Percentiles rank a stretch among this genome's conserved stretches.
phyloP scores from a whole-genome alignment of 1,284 basidiomycete species.

The Moniliella sp. region DNA sequence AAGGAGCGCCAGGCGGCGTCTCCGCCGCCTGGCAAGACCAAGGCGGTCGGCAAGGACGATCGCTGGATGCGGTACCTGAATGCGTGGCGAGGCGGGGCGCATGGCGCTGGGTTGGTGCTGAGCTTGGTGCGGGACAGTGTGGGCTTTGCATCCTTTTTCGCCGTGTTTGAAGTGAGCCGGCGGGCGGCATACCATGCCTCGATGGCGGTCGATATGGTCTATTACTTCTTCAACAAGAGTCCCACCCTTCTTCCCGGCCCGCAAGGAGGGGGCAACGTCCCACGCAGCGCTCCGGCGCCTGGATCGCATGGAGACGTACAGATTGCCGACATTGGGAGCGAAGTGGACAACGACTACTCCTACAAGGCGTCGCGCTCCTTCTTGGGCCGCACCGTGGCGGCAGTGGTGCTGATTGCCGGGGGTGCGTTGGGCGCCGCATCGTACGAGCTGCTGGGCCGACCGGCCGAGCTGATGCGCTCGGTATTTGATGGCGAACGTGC shows the following conservation, averaged over 20 bases:
- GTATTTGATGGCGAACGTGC: constrained; percentile 28
- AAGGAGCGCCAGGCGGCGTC: no score
- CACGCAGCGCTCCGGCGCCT: background rate
- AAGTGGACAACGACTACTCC: no score
- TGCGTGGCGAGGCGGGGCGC: constrained; percentile 18
- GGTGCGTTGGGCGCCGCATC: constrained; percentile 23
- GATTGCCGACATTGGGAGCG: background rate
- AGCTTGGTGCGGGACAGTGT: constrained; percentile 28
- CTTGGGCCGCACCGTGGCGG: constrained; percentile 17
- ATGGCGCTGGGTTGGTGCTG: constrained; percentile 27
- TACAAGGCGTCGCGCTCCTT: constrained; percentile 24
- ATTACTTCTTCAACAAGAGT: constrained; percentile 8
- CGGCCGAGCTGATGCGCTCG: constrained; percentile 30
- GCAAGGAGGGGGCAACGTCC: no score
- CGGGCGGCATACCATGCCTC: constrained; percentile 23
- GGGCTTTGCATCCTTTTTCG: constrained; percentile 33
- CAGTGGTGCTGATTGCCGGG: constrained; percentile 15
- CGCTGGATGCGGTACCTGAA: constrained; percentile 22
- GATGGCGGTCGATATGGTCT: constrained; percentile 17
- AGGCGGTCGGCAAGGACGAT: no score
- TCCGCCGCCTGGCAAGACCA: no score
- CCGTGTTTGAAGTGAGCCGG: constrained; percentile 33
- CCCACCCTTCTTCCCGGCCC: background rate
- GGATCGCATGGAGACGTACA: background rate
- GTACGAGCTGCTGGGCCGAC: constrained; percentile 29